Evolutionary conservation across 2,329 filamentous ascomycete genomes (phyloP).

Genomic region (Hawksworthiomyces lignivorus): DNA sequence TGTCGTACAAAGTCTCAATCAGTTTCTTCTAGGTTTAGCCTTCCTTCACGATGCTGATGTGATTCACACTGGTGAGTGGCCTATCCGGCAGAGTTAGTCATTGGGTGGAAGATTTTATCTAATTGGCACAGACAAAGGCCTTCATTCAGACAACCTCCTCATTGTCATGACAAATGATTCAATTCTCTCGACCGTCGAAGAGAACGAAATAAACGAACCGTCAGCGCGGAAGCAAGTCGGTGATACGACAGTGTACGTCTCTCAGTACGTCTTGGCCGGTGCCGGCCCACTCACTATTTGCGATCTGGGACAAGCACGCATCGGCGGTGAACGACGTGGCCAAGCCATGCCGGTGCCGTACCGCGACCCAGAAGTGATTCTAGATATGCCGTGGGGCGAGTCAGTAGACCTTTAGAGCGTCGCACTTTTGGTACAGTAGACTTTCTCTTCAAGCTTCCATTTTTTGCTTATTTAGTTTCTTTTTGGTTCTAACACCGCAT

Average conservation of each 20-base stretch:
- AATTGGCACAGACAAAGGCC: conserved; percentile 19
- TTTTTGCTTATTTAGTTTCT: conserved; percentile 1
- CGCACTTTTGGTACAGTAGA: conserved; percentile 23
- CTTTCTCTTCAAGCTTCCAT: background rate
- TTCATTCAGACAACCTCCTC: conserved; percentile 30
- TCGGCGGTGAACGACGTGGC: conserved; percentile 15
- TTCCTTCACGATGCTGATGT: conserved; percentile 21
- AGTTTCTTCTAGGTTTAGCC: conserved; percentile 18
- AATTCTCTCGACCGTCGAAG: conserved; percentile 23
- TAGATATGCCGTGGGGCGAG: conserved; percentile 26
- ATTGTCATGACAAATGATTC: conserved; percentile 24
- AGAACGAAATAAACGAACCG: conserved; percentile 23
- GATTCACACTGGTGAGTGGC: conserved; percentile 21
- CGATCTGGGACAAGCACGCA: conserved; percentile 31
- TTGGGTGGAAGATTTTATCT: conserved; percentile 17
- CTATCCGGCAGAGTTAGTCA: background rate
- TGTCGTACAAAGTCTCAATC: conserved; percentile 18
- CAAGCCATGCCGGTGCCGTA: conserved; percentile 24
- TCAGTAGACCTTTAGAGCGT: conserved; percentile 29
- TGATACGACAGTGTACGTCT: conserved; percentile 23
- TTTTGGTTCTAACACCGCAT: no score
- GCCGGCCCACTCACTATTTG: conserved; percentile 23
- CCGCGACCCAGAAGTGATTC: conserved; percentile 30
- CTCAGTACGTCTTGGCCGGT: conserved; percentile 24
- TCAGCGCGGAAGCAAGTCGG: conserved; percentile 22